These are phyloP conservation scores for Rosa persica DNA, from an alignment of 306 rosid species.

Conservation along the genomic window DNA sequence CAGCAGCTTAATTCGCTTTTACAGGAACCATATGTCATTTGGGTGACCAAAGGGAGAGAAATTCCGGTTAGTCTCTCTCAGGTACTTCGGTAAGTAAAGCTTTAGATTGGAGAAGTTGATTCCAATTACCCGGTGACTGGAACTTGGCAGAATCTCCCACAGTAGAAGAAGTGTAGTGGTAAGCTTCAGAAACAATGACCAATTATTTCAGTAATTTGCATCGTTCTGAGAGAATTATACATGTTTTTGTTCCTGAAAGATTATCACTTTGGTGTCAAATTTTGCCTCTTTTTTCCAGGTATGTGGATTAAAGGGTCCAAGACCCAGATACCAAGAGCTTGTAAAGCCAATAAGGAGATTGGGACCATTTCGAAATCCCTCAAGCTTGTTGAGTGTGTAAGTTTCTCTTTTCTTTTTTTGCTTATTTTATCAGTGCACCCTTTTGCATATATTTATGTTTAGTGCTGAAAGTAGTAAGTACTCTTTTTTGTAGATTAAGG, in stretches of 20 bases:
- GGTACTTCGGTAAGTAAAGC: too few relatives aligned
- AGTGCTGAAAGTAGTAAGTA: too few relatives aligned
- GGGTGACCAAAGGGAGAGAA: too few relatives aligned
- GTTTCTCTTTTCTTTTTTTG: conserved; percentile 3
- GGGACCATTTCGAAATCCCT: conserved; percentile 86
- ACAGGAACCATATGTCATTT: too few relatives aligned
- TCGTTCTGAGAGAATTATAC: too few relatives aligned
- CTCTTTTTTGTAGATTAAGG: too few relatives aligned
- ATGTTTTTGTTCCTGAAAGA: not conserved
- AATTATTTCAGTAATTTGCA: not conserved
- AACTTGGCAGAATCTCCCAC: conserved; percentile 30
- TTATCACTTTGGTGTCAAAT: not conserved
- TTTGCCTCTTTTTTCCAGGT: conserved; percentile 45
- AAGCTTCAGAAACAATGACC: conserved; percentile 26
- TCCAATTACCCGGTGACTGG: conserved; percentile 47
- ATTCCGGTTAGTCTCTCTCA: too few relatives aligned
- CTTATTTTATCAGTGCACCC: not conserved
- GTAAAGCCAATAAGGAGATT: conserved; percentile 72
- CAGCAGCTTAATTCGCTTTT: too few relatives aligned
- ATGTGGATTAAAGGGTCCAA: conserved; percentile 88
- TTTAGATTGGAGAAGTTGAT: too few relatives aligned
- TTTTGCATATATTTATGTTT: too few relatives aligned
- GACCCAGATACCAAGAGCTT: conserved; percentile 86
- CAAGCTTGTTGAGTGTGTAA: conserved; percentile 78
- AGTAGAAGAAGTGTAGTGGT: conserved; percentile 54